Percentiles rank a stretch among this genome's conserved stretches.
phyloP scores from a whole-genome alignment of 495 filamentous ascomycete genomes.

The Symbiotaphrina buchneri region DNA sequence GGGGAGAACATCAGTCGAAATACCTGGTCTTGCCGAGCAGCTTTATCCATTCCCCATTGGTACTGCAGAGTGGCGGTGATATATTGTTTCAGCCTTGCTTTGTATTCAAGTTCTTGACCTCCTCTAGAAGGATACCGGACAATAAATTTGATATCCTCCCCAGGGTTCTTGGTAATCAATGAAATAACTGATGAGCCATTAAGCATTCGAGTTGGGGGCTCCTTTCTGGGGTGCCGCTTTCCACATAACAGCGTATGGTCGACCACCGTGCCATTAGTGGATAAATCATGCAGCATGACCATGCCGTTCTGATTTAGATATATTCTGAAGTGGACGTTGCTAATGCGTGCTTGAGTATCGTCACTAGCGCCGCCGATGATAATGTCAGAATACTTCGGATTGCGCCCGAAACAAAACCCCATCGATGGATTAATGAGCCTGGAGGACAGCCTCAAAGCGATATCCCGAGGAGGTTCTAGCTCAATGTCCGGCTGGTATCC shows the following conservation, averaged over 20 bases:
- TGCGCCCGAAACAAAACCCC: slow-evolving; percentile 77
- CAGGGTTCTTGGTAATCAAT: no score
- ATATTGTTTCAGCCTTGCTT: slow-evolving; percentile 32
- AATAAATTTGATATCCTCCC: slow-evolving; percentile 44
- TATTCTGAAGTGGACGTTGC: slow-evolving; percentile 83
- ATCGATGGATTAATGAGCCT: slow-evolving; percentile 29
- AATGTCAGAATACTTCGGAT: slow-evolving; percentile 47
- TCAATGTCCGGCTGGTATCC: background rate
- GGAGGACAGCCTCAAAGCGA: slow-evolving; percentile 63
- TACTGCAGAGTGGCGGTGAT: slow-evolving; percentile 13
- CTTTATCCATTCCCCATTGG: no score
- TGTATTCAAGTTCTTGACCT: slow-evolving; percentile 31
- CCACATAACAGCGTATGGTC: slow-evolving; percentile 36
- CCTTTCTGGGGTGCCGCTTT: slow-evolving; percentile 15
- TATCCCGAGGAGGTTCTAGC: slow-evolving; percentile 20
- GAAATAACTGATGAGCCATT: no score
- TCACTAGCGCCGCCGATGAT: slow-evolving; percentile 25
- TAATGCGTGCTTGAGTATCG: slow-evolving; percentile 38
- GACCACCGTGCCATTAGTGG: slow-evolving; percentile 82
- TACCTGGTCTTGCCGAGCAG: no score
- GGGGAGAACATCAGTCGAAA: no score
- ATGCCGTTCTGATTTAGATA: slow-evolving; percentile 56
- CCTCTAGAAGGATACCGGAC: slow-evolving; percentile 64
- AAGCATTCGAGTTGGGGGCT: slow-evolving; percentile 7
- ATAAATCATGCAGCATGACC: slow-evolving; percentile 79